Conservation (phyloP, 1,139 yeast species). For the Protomyces arabidopsidicola region DNA sequence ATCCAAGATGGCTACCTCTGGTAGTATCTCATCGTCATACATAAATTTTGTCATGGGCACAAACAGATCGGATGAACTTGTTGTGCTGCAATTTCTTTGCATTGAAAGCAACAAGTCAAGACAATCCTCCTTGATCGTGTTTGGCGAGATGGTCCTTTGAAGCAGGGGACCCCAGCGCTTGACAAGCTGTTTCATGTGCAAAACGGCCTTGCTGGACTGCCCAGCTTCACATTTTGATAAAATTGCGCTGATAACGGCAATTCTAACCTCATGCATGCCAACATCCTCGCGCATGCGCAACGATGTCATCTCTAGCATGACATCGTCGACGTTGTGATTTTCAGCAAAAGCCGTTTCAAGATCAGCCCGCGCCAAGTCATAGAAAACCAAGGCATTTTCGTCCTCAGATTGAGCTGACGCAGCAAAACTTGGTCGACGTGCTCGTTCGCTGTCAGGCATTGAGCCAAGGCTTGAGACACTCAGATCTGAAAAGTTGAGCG, state of each 20-base stretch:
- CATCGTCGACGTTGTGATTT: constrained; percentile 89
- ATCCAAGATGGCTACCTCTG: constrained; percentile 67
- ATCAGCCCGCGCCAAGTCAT: constrained; percentile 86
- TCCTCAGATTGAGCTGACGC: constrained; percentile 37
- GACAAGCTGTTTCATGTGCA: constrained; percentile 68
- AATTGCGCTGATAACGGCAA: constrained; percentile 72
- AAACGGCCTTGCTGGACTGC: neutral
- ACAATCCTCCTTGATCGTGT: constrained; percentile 56
- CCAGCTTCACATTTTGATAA: constrained; percentile 36
- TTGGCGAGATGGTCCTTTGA: constrained; percentile 70
- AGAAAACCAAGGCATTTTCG: constrained; percentile 73
- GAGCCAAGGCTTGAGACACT: constrained; percentile 57
- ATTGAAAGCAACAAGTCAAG: constrained; percentile 63
- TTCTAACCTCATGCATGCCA: constrained; percentile 83
- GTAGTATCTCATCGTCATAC: constrained; percentile 74
- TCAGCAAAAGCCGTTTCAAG: constrained; percentile 86
- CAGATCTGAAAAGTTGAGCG: constrained; percentile 69
- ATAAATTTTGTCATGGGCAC: constrained; percentile 54
- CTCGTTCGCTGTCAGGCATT: constrained; percentile 1
- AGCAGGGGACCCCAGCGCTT: constrained; percentile 75
- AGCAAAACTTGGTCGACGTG: constrained; percentile 25
- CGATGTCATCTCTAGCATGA: constrained; percentile 84
- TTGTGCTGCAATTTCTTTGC: constrained; percentile 48
- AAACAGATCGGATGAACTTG: constrained; percentile 38
- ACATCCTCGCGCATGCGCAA: constrained; percentile 97